phyloP scores from a whole-genome alignment of 2,329 filamentous ascomycete species.

The Aplosporella prunicola region DNA sequence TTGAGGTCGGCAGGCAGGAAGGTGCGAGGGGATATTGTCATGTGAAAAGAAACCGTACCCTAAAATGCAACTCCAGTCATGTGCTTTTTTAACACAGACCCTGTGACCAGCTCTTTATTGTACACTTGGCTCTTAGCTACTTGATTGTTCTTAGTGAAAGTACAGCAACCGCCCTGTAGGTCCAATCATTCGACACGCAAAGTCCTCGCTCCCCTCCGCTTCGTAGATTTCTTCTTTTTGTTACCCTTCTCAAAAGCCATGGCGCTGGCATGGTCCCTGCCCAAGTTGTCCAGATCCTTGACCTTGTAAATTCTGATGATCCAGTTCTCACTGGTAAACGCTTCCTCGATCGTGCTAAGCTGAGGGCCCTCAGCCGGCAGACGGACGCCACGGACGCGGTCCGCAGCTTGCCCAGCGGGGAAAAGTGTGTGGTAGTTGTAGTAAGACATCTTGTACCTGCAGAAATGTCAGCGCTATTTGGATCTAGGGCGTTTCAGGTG shows the following conservation, averaged over 20 bases:
- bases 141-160: no score
- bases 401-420: slow-evolving; percentile 78
- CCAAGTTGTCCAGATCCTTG: slow-evolving; percentile 95
- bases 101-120: no score
- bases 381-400: slow-evolving; percentile 74
- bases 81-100: no score
- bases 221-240: slow-evolving; percentile 71
- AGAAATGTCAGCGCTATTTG: slow-evolving; percentile 18
- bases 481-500: neutral
- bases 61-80: no score
- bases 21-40: no score
- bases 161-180: no score
- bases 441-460: slow-evolving; percentile 99
- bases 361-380: slow-evolving; percentile 78
- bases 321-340: slow-evolving; percentile 99
- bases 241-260: slow-evolving; percentile 65
- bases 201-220: slow-evolving; percentile 62
- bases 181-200: slow-evolving; percentile 65
- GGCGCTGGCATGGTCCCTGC: slow-evolving; percentile 68
- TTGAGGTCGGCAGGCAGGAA: no score
- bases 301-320: slow-evolving; percentile 99
- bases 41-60: no score
- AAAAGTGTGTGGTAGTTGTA: slow-evolving; percentile 94
- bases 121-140: no score
- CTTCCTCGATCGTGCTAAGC: slow-evolving; percentile 86